Evolutionary conservation across 2,329 filamentous ascomycete genomes (phyloP), one percentile per base, ranked within the genome.

Genomic region (Raffaelea deltoideospora): DNA sequence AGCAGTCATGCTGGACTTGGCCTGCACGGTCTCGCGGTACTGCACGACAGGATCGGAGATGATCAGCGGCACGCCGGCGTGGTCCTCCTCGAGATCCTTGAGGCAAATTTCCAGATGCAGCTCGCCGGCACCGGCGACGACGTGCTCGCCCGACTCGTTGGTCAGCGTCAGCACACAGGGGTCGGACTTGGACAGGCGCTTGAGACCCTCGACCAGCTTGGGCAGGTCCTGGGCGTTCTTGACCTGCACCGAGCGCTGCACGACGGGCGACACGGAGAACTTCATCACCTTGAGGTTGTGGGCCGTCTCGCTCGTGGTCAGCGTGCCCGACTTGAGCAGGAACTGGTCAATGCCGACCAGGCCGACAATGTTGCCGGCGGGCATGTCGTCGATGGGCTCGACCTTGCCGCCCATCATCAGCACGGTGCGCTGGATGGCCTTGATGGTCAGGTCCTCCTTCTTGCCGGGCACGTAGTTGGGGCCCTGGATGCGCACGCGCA

Each of bases 281-380:
- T 95, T 96, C 90, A 98, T 98, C 69, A 98, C 90, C 81, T 96
- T 96, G 57, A 98, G 71, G 80, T 98, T 98, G 81, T 98, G 90
- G 61, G 90, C 88, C 49, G 85, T 92, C 52, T 98, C 90, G 60
- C 74, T 79, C 61, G 88, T 96, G 67, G 87, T 94, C 55, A 98
- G 82, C 57, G 90, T 98, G 81, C 90, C 90, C 62, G 90, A 96
- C 81, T 98, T 98, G 73, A 98, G 86, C 74, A 98, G 74, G 84
- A 96, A 98, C 78, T 98, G 90, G 64, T 98, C 90, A 54, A 98
- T 85, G 79, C 90, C 90, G 59, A 98, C 90, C 56, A 98, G 76
- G 76, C 90, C 90, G 56, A 95, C 80, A 73, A 98, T 96, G 82
- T 98, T 98, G 78, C 90, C 90, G 51, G 90, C 88, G 53, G 90